These are phyloP conservation scores for Samsoniella hepiali DNA, from an alignment of 2,329 filamentous ascomycete species.

Conservation along the genomic window DNA sequence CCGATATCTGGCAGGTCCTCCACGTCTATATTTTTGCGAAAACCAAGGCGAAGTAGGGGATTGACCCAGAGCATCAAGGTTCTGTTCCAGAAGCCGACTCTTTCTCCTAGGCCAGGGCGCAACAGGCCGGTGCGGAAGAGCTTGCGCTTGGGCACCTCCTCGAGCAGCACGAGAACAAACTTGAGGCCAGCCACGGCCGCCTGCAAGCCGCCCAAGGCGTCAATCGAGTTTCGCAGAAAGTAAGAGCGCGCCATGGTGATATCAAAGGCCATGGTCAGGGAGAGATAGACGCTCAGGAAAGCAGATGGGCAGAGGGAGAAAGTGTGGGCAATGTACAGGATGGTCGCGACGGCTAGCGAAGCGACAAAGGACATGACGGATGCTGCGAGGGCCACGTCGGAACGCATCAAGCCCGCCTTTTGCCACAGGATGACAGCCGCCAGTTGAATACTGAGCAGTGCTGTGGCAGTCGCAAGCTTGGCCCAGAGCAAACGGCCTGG, in stretches of 20 bases:
- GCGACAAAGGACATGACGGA: constrained; percentile 28
- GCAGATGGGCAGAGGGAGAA: constrained; percentile 32
- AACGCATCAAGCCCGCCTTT: neutral
- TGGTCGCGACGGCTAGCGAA: constrained; percentile 24
- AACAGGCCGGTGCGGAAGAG: neutral
- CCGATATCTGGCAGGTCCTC: neutral
- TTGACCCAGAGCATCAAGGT: neutral
- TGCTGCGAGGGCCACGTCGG: constrained; percentile 29
- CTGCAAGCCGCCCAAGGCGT: constrained; percentile 27
- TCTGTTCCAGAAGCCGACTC: constrained; percentile 20
- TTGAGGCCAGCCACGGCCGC: constrained; percentile 28
- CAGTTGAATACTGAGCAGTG: constrained; percentile 19
- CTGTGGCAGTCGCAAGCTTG: constrained; percentile 19
- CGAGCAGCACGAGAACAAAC: constrained; percentile 28
- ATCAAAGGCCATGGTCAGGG: constrained; percentile 33
- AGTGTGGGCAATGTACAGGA: constrained; percentile 34
- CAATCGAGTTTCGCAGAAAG: constrained; percentile 29
- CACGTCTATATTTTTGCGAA: neutral
- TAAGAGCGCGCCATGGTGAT: constrained; percentile 32
- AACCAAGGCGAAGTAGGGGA: neutral
- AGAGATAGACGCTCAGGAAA: constrained; percentile 31
- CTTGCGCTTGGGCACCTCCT: constrained; percentile 30
- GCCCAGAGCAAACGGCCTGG: constrained; percentile 22
- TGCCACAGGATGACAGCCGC: constrained; percentile 29
- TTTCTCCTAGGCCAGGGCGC: constrained; percentile 21